Evolutionary conservation across 176 grass and related monocot species (phyloP).

Genomic region (Aegilops speltoides): DNA sequence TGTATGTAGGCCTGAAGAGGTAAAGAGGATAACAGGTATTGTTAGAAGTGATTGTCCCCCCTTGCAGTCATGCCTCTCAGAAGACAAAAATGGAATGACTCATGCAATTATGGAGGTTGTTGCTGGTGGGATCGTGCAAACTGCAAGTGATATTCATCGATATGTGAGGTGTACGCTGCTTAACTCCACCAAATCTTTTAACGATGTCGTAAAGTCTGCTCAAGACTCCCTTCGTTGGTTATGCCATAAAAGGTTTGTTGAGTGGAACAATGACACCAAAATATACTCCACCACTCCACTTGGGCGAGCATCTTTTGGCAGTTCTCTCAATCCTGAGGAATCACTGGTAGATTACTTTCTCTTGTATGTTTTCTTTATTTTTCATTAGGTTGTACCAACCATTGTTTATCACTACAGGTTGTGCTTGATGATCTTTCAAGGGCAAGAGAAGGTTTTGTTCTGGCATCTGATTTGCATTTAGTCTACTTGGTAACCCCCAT

Average conservation of each 20-base stretch:
- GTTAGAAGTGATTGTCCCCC: slow-evolving; percentile 71
- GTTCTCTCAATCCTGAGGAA: slow-evolving; percentile 95
- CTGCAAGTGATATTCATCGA: slow-evolving; percentile 87
- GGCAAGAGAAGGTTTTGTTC: slow-evolving; percentile 95
- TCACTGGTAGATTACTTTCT: slow-evolving; percentile 63
- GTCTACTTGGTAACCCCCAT: slow-evolving; percentile 93
- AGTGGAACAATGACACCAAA: slow-evolving; percentile 78
- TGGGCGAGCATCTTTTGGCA: slow-evolving; percentile 89
- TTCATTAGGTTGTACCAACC: slow-evolving; percentile 13
- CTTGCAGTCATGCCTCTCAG: slow-evolving; percentile 91
- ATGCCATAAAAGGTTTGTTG: slow-evolving; percentile 84
- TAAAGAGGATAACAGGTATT: slow-evolving; percentile 74
- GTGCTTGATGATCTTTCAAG: slow-evolving; percentile 94
- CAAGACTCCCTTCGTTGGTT: slow-evolving; percentile 98
- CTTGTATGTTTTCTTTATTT: slow-evolving; percentile 23
- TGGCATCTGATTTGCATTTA: slow-evolving; percentile 96
- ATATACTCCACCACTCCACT: slow-evolving; percentile 84
- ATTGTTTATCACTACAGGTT: slow-evolving; percentile 50
- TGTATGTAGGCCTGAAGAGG: slow-evolving; percentile 84
- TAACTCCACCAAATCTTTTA: slow-evolving; percentile 92
- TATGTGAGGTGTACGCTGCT: slow-evolving; percentile 95
- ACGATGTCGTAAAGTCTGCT: slow-evolving; percentile 93
- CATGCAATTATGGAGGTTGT: slow-evolving; percentile 99
- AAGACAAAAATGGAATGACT: slow-evolving; percentile 99
- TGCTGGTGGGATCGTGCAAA: slow-evolving; percentile 93